Evolutionary conservation across 2,329 filamentous ascomycete genomes (phyloP), one percentile per base, ranked within the genome.

Genomic region (Xylariales sp.): DNA sequence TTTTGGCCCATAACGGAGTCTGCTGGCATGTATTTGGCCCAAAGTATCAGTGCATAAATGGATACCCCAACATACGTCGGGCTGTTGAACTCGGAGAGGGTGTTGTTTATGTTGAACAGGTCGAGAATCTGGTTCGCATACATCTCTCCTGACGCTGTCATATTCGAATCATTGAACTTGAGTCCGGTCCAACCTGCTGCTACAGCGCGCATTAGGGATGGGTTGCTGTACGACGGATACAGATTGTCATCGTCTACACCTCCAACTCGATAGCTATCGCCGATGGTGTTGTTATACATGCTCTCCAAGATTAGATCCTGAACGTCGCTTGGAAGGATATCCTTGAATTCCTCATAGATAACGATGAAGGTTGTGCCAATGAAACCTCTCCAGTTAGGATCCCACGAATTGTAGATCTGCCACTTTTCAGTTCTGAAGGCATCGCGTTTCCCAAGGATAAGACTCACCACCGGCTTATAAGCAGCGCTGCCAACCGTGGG

Each of bases 301-400:
- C 66, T 71, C 15, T 68, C 61, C 2, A 71, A 49, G 43, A 77
- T 66, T 31, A 66, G 57, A 0, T 32, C 31, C 8, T 51, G 41
- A 8, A 52, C 44, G 14, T 46, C 40, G 40, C 32, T 32, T 3
- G 47, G 48, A 5, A 59, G 44, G 3, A 76, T 55, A 39, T 66
- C 51, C 2, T 56, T 46, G 32, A 72, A 76, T 43, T 76, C 71
- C 51, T 76, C 71, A 4, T 73, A 58, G 28, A 68, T 68, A 5
- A 75, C 55, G 20, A 76, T 68, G 25, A 75, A 65, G 0, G 70
- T 65, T 0, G 69, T 74, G 3, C 70, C 70, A 20, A 76, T 64
- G 44, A 76, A 76, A 3, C 71, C 73, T 46, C 73, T 59, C 72
- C 72, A 76, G 43, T 76, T 75, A 0, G 71, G 71, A 50, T 75